Evolutionary conservation across 2,329 filamentous ascomycete species (phyloP).

Genomic region (Paramyrothecium sp.): DNA sequence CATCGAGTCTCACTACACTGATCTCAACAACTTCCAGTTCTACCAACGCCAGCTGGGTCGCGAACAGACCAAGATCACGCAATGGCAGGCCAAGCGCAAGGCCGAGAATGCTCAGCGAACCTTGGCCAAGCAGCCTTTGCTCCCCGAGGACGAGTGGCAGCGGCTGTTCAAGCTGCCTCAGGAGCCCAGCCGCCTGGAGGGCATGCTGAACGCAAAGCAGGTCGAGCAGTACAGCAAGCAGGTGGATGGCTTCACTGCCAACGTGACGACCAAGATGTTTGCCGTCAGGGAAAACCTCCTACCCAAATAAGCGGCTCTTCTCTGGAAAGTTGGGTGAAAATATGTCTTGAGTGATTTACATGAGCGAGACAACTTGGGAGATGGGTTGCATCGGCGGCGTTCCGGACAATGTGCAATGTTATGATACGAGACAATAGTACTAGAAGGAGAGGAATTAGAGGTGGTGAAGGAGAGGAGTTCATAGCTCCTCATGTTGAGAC

Average conservation of each 20-base stretch:
- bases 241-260: slow-evolving; percentile 92
- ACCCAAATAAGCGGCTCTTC: slow-evolving; percentile 42
- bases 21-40: slow-evolving; percentile 97
- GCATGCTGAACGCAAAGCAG: slow-evolving; percentile 91
- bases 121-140: slow-evolving; percentile 81
- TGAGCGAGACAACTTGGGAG: slow-evolving; percentile 27
- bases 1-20: slow-evolving; percentile 97
- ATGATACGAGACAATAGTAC: background rate
- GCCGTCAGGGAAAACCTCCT: slow-evolving; percentile 74
- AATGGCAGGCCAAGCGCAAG: slow-evolving; percentile 97
- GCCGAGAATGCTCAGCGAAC: slow-evolving; percentile 85
- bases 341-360: slow-evolving; percentile 21
- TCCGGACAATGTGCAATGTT: slow-evolving; percentile 28
- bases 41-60: slow-evolving; percentile 92
- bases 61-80: slow-evolving; percentile 93
- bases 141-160: slow-evolving; percentile 98
- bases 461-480: background rate
- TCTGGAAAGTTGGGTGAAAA: background rate
- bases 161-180: slow-evolving; percentile 96
- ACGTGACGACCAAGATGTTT: slow-evolving; percentile 96
- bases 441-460: background rate
- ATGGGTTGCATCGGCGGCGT: slow-evolving; percentile 40
- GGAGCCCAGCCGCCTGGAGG: slow-evolving; percentile 90
- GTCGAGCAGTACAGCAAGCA: slow-evolving; percentile 98
- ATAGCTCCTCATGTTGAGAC: background rate